phyloP scores from a whole-genome alignment of 805 yeast species.

The Wickerhamiella vanderwaltii region DNA sequence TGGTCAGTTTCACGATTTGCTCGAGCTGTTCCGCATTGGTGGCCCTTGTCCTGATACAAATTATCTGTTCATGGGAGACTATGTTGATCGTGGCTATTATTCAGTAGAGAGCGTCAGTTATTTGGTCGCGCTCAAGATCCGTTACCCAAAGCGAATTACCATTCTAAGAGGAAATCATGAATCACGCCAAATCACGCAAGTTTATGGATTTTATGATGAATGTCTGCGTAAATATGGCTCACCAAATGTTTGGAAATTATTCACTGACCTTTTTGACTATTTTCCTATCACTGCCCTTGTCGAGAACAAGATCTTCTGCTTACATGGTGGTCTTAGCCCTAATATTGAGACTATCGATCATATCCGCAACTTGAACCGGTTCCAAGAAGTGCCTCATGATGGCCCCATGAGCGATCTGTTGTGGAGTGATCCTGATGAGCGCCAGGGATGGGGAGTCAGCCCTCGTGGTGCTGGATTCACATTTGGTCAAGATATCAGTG shows the following conservation, averaged over 20 bases:
- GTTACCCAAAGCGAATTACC: constrained; percentile 87
- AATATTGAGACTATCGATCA: constrained; percentile 93
- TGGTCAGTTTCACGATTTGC: constrained; percentile 92
- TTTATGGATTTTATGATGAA: constrained; percentile 92
- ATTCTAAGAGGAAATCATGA: constrained; percentile 93
- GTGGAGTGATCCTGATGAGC: constrained; percentile 96
- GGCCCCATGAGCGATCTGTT: constrained; percentile 96
- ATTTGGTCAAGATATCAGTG: constrained; percentile 92
- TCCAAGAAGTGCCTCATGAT: constrained; percentile 96
- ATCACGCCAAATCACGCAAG: constrained; percentile 92
- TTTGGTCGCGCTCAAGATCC: constrained; percentile 85
- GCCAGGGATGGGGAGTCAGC: constrained; percentile 97
- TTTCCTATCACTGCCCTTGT: constrained; percentile 94
- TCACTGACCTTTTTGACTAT: constrained; percentile 86
- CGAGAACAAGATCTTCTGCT: constrained; percentile 82
- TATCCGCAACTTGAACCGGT: constrained; percentile 82
- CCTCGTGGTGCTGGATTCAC: constrained; percentile 99
- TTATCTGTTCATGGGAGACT: constrained; percentile 79
- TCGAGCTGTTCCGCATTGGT: constrained; percentile 89
- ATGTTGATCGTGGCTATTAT: constrained; percentile 81
- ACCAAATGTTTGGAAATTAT: constrained; percentile 88
- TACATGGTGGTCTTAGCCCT: constrained; percentile 95
- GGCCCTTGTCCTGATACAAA: constrained; percentile 93
- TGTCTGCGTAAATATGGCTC: constrained; percentile 89
- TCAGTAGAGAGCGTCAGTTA: constrained; percentile 89